Base-by-base conservation (phyloP, 805 yeast species). In the Sungouiozyma ichnusensis region DNA sequence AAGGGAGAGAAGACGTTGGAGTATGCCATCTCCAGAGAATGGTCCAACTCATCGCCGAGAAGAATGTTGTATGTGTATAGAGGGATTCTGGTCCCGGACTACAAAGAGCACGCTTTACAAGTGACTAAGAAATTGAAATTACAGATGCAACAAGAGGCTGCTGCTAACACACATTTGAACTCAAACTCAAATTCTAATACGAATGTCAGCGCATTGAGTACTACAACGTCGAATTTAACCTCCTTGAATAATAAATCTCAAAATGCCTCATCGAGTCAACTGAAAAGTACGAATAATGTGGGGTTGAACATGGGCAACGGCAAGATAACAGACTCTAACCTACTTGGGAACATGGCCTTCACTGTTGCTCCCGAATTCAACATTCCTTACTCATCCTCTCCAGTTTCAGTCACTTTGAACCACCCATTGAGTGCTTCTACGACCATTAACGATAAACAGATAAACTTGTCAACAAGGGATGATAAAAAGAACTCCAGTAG, bases 41-140 rank as follows among this genome's bases (percentile, higher is more conserved):
- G 94, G 94, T 90, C 94, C 3, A 90, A 83, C 60, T 86, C 90
- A 15, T 78, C 86, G 2, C 94, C 94, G 40, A 80, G 84, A 55
- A 72, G 94, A 67, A 84, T 84, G 94, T 87, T 84, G 20, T 84
- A 84, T 54, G 87, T 82, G 39, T 84, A 84, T 60, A 76, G 92
- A 54, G 94, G 94, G 33, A 64, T 81, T 20, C 67, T 84, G 47
- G 74, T 90, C 24, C 71, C 76, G n/a, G 88, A 83, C 57, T 84
- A 80, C 62, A 80, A 79, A 51, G 63, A 77, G 33, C 85, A 79
- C 55, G 90, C 84, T 6, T 74, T 77, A 40, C 74, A 72, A 47
- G 77, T 80, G n/a, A 44, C 54, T 37, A 53, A 38, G 37, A 52
- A 46, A 41, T 49, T 51, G 38, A 56, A 48, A 38, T 49, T 41